Evolutionary conservation across 2,329 filamentous ascomycete species (phyloP), one percentile per base, ranked within the genome.

Genomic region (Leptographium lundbergii): DNA sequence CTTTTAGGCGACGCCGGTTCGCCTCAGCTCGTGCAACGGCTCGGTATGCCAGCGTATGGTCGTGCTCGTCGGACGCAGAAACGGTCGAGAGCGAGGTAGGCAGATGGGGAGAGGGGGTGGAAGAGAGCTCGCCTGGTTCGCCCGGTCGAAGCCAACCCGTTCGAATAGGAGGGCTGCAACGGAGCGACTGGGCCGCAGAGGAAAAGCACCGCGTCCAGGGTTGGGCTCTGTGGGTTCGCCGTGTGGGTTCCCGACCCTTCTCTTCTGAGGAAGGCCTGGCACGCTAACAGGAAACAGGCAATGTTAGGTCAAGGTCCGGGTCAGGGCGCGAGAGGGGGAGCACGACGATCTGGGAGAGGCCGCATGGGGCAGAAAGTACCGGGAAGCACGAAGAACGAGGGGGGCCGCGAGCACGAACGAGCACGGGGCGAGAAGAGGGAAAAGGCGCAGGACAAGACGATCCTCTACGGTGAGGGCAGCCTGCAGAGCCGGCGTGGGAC

Each of bases 261-360:
- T 51, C 48, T 56, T 56, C 45, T 32, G 36, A 32, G 39, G 42
- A n/a, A 32, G 39, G 54, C 42, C 25, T 25, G 45, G n/a, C 45
- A 42, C 56, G 56, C 56, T 57, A 57, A 27, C 29, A 48, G 17
- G 19, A 56, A 56, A 56, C 45, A 57, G 39, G 39, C 39, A 56
- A 32, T n/a, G 45, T 24, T 22, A 32, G 29, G 27, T 36, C 56
- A 29, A 56, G 39, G 54, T 45, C 36, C 47, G 36, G 32, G 45
- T 24, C 19, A 36, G 32, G n/a, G 14, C 42, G 10, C 10, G n/a
- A 22, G 45, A 25, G 47, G 39, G 29, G 27, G n/a, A 19, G 42
- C 56, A 14, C 17, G 32, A 48, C 19, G 51, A 19, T 54, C 29
- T 51, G 32, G n/a, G n/a, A 29, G 54, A 11, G 22, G 50, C 19